Conservation (phyloP, 1,284 basidiomycete species). For the Sphaerobolus stellatus region DNA sequence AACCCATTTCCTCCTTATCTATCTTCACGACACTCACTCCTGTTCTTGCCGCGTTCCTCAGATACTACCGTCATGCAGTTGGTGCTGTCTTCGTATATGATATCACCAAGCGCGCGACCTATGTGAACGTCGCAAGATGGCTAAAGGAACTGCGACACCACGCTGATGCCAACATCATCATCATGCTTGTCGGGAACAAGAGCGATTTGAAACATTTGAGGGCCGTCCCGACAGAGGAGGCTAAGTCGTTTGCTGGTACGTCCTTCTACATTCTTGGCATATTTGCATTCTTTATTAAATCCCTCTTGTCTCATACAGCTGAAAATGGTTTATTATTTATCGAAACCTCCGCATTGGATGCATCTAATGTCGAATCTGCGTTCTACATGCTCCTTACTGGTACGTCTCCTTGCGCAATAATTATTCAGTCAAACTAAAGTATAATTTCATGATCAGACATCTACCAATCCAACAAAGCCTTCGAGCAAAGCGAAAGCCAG, state of each 20-base stretch:
- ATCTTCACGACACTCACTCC: slow-evolving; percentile 39
- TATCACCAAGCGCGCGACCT: slow-evolving; percentile 94
- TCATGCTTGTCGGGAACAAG: slow-evolving; percentile 96
- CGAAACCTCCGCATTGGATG: slow-evolving; percentile 99
- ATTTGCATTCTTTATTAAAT: slow-evolving; percentile 20
- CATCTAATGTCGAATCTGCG: slow-evolving; percentile 94
- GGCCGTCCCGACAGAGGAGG: slow-evolving; percentile 95
- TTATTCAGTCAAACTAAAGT: neutral
- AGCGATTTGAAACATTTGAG: slow-evolving; percentile 97
- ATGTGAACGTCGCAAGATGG: slow-evolving; percentile 95
- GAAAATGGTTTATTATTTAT: slow-evolving; percentile 93
- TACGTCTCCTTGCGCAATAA: slow-evolving; percentile 39
- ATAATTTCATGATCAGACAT: slow-evolving; percentile 60
- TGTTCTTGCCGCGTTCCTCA: neutral
- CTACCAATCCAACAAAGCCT: slow-evolving; percentile 86
- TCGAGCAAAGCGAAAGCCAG: slow-evolving; percentile 80
- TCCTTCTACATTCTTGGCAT: slow-evolving; percentile 43
- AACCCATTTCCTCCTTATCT: neutral
- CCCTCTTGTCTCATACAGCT: slow-evolving; percentile 40
- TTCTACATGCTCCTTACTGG: slow-evolving; percentile 98
- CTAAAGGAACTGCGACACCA: slow-evolving; percentile 97
- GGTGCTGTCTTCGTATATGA: slow-evolving; percentile 91
- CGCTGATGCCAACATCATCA: slow-evolving; percentile 90
- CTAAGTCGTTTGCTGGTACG: slow-evolving; percentile 81
- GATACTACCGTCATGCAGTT: slow-evolving; percentile 96